Percentiles rank a stretch among this genome's conserved stretches.
Conservation (phyloP, 495 filamentous ascomycete species). For the Gamarada debralockiae region DNA sequence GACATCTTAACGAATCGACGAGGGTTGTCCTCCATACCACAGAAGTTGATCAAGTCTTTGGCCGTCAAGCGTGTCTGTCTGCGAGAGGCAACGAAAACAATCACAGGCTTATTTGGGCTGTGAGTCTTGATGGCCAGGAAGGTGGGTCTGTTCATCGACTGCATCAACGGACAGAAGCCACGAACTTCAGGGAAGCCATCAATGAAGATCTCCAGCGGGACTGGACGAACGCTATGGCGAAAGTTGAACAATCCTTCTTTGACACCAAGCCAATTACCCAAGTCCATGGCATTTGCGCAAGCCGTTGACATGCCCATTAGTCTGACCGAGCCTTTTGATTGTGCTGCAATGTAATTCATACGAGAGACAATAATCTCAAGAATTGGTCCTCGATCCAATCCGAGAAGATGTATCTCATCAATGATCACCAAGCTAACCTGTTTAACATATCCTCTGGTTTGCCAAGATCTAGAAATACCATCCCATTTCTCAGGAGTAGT, state of each 20-base stretch:
- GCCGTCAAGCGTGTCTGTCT: slow-evolving; percentile 93
- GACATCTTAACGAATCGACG: slow-evolving; percentile 89
- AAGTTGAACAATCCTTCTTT: slow-evolving; percentile 98
- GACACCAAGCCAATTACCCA: slow-evolving; percentile 96
- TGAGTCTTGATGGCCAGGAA: slow-evolving; percentile 96
- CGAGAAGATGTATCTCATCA: slow-evolving; percentile 95
- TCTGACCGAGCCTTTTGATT: slow-evolving; percentile 81
- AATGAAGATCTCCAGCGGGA: slow-evolving; percentile 93
- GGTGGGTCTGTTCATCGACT: slow-evolving; percentile 97
- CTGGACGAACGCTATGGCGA: slow-evolving; percentile 93
- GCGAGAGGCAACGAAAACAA: slow-evolving; percentile 96
- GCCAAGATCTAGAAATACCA: slow-evolving; percentile 97
- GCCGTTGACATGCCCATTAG: slow-evolving; percentile 98
- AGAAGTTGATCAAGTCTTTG: slow-evolving; percentile 93
- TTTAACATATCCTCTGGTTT: slow-evolving; percentile 91
- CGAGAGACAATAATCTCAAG: slow-evolving; percentile 98
- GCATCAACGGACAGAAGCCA: slow-evolving; percentile 97
- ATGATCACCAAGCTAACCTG: slow-evolving; percentile 97
- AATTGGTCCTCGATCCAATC: slow-evolving; percentile 94
- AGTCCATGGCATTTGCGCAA: slow-evolving; percentile 90
- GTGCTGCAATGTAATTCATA: slow-evolving; percentile 99
- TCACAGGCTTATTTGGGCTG: slow-evolving; percentile 93
- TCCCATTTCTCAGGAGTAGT: slow-evolving; percentile 99
- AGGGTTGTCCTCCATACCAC: slow-evolving; percentile 97
- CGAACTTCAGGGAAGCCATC: slow-evolving; percentile 95